phyloP scores from a whole-genome alignment of 2,329 filamentous ascomycete species.

The Epicoccum sorghinum region DNA sequence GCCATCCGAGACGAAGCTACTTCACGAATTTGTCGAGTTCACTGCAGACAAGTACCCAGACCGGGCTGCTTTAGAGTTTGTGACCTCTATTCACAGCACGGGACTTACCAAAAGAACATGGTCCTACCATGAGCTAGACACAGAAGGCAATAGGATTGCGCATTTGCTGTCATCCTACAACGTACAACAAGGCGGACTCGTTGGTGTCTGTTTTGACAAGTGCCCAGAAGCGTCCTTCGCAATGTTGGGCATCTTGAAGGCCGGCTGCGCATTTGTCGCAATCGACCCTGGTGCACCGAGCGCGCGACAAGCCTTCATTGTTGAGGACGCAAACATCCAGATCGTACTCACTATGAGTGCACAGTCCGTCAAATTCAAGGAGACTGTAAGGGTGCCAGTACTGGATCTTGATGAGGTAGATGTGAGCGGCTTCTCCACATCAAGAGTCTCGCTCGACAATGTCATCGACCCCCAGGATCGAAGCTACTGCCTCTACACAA shows the following conservation, averaged over 20 bases:
- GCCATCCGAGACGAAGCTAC: constrained; percentile 61
- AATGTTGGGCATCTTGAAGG: constrained; percentile 81
- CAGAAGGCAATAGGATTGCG: constrained; percentile 74
- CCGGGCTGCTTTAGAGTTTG: constrained; percentile 76
- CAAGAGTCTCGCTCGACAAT: constrained; percentile 36
- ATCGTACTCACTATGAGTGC: constrained; percentile 65
- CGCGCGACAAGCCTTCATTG: constrained; percentile 77
- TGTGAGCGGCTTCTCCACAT: constrained; percentile 42
- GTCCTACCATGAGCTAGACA: constrained; percentile 76
- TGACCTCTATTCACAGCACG: constrained; percentile 59
- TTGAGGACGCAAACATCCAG: constrained; percentile 72
- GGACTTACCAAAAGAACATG: constrained; percentile 62
- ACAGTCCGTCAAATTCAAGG: constrained; percentile 49
- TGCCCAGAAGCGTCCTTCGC: constrained; percentile 83
- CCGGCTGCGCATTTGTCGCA: constrained; percentile 80
- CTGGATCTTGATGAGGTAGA: constrained; percentile 54
- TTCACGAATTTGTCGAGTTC: constrained; percentile 80
- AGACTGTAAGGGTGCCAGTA: constrained; percentile 45
- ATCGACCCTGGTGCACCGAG: constrained; percentile 76
- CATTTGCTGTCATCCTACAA: constrained; percentile 63
- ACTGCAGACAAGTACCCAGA: constrained; percentile 63
- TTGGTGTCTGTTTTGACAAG: constrained; percentile 84
- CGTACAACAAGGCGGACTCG: constrained; percentile 63
- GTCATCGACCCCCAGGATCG: constrained; percentile 58
- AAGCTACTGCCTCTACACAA: constrained; percentile 87